Conservation (phyloP, 106 monocot genomes). For the Acorus gramineus region DNA sequence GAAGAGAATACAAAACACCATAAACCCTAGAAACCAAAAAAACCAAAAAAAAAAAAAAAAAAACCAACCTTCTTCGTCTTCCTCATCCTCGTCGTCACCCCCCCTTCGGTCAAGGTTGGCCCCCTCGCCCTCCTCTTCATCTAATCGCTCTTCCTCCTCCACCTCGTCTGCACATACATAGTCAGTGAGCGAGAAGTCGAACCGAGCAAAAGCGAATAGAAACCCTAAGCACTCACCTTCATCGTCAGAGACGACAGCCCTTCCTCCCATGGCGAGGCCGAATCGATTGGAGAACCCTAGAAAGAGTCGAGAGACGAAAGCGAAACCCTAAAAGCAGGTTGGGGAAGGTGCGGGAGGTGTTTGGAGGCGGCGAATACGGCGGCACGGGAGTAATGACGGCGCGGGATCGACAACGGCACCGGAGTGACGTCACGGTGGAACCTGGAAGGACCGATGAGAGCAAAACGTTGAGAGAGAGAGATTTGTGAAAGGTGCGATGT, state of each 20-base stretch:
- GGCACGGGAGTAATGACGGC: too few species aligned
- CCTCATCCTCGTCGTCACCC: constrained; percentile 63
- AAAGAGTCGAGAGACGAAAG: too few species aligned
- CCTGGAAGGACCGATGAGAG: too few species aligned
- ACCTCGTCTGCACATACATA: constrained; percentile 40
- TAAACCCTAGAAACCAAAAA: not conserved
- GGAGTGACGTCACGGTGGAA: too few species aligned
- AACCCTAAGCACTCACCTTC: constrained; percentile 39
- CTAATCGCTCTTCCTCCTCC: constrained; percentile 52
- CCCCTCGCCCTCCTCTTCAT: constrained; percentile 9
- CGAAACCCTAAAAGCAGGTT: too few species aligned
- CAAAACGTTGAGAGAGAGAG: too few species aligned
- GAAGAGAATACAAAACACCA: not conserved
- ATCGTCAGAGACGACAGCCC: constrained; percentile 60
- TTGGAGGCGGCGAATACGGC: too few species aligned
- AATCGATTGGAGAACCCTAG: too few species aligned
- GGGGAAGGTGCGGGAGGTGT: too few species aligned
- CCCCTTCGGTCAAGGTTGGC: constrained; percentile 9
- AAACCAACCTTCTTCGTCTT: constrained; percentile 61
- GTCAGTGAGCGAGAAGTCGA: not conserved
- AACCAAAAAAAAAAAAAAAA: not conserved
- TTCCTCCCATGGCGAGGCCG: constrained; percentile 46
- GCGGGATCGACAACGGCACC: too few species aligned
- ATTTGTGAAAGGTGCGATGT: too few species aligned
- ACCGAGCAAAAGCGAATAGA: not conserved